Evolutionary conservation across 306 rosid species (phyloP), one percentile per base, ranked within the genome.

Genomic region (Prunus padus): DNA sequence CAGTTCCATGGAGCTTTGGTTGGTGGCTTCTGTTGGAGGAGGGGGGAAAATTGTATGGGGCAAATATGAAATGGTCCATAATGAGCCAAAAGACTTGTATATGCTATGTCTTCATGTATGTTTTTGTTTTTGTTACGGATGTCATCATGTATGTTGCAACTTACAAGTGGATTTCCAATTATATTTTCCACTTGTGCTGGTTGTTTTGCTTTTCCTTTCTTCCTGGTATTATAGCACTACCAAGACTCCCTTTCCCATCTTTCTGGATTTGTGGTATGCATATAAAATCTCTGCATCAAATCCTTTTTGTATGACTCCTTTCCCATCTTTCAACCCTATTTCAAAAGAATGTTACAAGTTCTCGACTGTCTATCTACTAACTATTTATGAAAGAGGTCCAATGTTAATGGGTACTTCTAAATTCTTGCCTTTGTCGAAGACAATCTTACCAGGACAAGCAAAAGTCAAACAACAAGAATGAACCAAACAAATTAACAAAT

Each of bases 1-100:
- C 54, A 51, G 65, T 77, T 80, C 71, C 62, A 67, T 85, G n/a
- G n/a, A 80, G 71, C 84, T 79, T 75, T 81, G 85, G 83, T 77
- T 82, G 85, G 83, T 56, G 84, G 67, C 73, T 60, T 57, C 22
- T 76, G 62, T 65, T 67, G 37, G 73, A n/a, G 26, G 61, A 20
- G 65, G 19, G 44, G 25, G 14, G 19, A 45, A 51, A 68, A 20
- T 45, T 56, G 31, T 22, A 30, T 65, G 50, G 70, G 63, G 45
- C 26, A 78, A 60, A 65, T 25, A 30, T 57, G 13, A 79, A 77
- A 55, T 44, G 11, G 26, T 55, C 59, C 51, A 49, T 69, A 6
- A 33, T 54, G 26, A 33, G 66, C 31, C 18, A 65, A 37, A 16
- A 42, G 67, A 73, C 68, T 50, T 65, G 65, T 79, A 57, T 65